Percentiles rank a stretch among this genome's conserved stretches.
These are phyloP conservation scores for Colletotrichum chlorophyti DNA, from an alignment of 2,329 filamentous ascomycete genomes.

Conservation along the genomic window DNA sequence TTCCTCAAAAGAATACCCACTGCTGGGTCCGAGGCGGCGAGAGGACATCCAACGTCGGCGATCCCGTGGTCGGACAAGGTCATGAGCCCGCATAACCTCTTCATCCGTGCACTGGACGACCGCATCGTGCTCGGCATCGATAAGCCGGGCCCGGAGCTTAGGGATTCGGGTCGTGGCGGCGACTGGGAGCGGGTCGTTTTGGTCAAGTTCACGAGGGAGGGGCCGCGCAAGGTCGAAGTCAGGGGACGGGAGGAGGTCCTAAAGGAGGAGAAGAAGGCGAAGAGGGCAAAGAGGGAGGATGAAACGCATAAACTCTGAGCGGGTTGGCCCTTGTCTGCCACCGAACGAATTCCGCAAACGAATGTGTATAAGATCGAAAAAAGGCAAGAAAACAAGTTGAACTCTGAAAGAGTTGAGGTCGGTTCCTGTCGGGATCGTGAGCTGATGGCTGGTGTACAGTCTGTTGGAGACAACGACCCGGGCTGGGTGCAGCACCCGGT, in stretches of 20 bases:
- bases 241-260: conserved; percentile 56
- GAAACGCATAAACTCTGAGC: conserved; percentile 12
- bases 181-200: conserved; percentile 67
- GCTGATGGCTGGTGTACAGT: neutral
- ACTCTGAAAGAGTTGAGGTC: too few species aligned
- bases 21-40: conserved; percentile 46
- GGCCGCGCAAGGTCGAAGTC: conserved; percentile 61
- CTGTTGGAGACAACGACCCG: neutral
- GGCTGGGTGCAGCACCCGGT: neutral
- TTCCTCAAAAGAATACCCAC: conserved; percentile 58
- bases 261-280: conserved; percentile 48
- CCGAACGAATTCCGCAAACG: too few species aligned
- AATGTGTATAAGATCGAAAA: too few species aligned
- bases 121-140: conserved; percentile 63
- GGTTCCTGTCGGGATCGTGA: neutral
- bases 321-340: neutral
- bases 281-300: conserved; percentile 20
- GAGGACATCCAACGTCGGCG: conserved; percentile 46
- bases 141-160: conserved; percentile 62
- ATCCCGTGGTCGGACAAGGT: conserved; percentile 67
- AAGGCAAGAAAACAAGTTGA: too few species aligned
- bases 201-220: conserved; percentile 58
- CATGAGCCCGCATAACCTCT: conserved; percentile 62
- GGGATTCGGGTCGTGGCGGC: conserved; percentile 54
- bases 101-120: conserved; percentile 51